A percentile compares a stretch with the other conserved stretches of the same genome.
Conservation (phyloP, 2,329 filamentous ascomycete genomes). For the Shiraia bambusicola region DNA sequence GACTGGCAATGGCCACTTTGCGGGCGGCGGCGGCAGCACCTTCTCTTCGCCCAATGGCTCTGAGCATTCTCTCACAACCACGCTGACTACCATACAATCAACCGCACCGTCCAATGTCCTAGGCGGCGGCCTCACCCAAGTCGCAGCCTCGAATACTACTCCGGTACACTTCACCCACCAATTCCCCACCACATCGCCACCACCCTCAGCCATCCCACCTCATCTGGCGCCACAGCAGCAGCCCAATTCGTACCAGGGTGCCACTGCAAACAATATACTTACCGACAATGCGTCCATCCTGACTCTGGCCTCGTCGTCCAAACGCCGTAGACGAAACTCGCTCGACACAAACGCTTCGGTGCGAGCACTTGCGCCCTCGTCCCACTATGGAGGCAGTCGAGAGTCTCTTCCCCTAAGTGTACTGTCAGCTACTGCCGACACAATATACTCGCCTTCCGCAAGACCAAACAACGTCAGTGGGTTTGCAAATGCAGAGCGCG, state of each 20-base stretch:
- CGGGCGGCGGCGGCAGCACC: conserved; percentile 71
- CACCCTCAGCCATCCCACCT: conserved; percentile 70
- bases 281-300: conserved; percentile 86
- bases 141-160: conserved; percentile 39
- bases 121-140: conserved; percentile 42
- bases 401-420: conserved; percentile 79
- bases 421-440: conserved; percentile 64
- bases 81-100: conserved; percentile 82
- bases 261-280: conserved; percentile 77
- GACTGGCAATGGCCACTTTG: conserved; percentile 64
- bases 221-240: conserved; percentile 63
- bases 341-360: conserved; percentile 86
- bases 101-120: conserved; percentile 59
- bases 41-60: conserved; percentile 83
- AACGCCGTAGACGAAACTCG: conserved; percentile 73
- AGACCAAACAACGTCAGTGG: conserved; percentile 55
- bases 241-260: conserved; percentile 72
- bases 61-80: conserved; percentile 77
- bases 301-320: conserved; percentile 79
- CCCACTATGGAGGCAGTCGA: conserved; percentile 77
- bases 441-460: conserved; percentile 55
- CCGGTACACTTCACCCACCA: conserved; percentile 60
- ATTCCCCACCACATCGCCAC: conserved; percentile 53
- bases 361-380: conserved; percentile 78
- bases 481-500: conserved; percentile 64